phyloP scores from a whole-genome alignment of 306 rosid genomes.

The Lotus japonicus region DNA sequence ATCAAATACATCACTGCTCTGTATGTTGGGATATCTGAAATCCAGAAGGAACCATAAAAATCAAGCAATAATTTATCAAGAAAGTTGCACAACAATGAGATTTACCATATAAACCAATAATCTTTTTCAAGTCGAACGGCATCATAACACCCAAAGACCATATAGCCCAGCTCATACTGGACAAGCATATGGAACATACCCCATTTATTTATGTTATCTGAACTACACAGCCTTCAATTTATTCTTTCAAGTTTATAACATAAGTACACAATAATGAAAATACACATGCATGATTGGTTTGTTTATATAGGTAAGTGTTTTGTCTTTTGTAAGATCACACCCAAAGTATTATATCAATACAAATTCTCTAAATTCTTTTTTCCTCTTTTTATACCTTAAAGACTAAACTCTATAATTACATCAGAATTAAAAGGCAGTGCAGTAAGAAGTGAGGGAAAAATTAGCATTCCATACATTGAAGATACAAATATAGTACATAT shows the following conservation, averaged over 20 bases:
- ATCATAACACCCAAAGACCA: neutral
- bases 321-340: no score
- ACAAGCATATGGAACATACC: slow-evolving; percentile 9
- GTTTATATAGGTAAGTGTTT: no score
- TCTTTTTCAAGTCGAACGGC: neutral
- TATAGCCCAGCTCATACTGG: neutral
- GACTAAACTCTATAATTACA: no score
- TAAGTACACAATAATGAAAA: neutral
- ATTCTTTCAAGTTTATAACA: slow-evolving; percentile 2
- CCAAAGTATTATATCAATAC: no score
- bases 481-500: neutral
- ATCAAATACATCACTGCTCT: slow-evolving; percentile 46
- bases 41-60: slow-evolving; percentile 9
- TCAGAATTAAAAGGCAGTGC: no score
- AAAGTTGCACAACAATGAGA: neutral
- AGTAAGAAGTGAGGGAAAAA: neutral
- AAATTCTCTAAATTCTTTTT: no score
- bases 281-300: no score
- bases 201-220: neutral
- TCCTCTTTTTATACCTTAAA: no score
- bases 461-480: neutral
- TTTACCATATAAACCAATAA: neutral
- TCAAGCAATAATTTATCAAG: neutral
- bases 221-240: slow-evolving; percentile 4
- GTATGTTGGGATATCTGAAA: slow-evolving; percentile 57